phyloP scores from a whole-genome alignment of 345 rosid genomes.

The Brassica incana region DNA sequence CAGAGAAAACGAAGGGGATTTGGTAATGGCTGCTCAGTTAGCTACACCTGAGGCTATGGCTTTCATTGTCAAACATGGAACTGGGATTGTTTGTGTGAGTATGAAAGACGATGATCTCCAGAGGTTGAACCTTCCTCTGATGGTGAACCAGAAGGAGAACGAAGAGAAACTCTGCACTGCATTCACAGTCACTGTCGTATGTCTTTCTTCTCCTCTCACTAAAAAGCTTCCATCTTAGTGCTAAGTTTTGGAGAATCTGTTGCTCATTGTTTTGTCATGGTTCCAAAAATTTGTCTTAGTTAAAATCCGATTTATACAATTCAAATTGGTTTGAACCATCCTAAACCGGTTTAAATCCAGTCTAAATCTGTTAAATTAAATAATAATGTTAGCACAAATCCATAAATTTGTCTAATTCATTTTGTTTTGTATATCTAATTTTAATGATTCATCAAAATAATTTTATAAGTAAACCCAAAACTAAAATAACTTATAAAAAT shows the following conservation, averaged over 20 bases:
- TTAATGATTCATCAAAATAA: no score
- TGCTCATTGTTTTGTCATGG: background rate
- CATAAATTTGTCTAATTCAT: no score
- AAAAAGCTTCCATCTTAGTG: background rate
- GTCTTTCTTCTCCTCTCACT: slow-evolving; percentile 20
- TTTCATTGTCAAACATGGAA: slow-evolving; percentile 85
- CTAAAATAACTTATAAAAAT: no score
- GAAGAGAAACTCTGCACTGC: slow-evolving; percentile 88
- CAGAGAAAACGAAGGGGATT: slow-evolving; percentile 93
- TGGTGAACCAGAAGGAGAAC: slow-evolving; percentile 77
- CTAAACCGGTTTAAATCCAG: no score
- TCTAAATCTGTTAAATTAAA: no score
- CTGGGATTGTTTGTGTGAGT: slow-evolving; percentile 91
- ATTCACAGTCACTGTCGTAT: slow-evolving; percentile 90
- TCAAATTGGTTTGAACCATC: no score
- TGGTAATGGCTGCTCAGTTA: slow-evolving; percentile 81
- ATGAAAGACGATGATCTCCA: slow-evolving; percentile 79
- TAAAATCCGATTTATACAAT: no score
- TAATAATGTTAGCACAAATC: no score
- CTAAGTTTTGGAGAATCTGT: background rate
- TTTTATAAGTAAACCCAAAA: no score
- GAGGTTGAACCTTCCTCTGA: slow-evolving; percentile 79
- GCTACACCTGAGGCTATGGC: slow-evolving; percentile 97
- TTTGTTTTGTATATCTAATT: no score
- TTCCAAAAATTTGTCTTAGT: no score